Conservation (phyloP, 2,329 filamentous ascomycete genomes). For the Colletotrichum lini region DNA sequence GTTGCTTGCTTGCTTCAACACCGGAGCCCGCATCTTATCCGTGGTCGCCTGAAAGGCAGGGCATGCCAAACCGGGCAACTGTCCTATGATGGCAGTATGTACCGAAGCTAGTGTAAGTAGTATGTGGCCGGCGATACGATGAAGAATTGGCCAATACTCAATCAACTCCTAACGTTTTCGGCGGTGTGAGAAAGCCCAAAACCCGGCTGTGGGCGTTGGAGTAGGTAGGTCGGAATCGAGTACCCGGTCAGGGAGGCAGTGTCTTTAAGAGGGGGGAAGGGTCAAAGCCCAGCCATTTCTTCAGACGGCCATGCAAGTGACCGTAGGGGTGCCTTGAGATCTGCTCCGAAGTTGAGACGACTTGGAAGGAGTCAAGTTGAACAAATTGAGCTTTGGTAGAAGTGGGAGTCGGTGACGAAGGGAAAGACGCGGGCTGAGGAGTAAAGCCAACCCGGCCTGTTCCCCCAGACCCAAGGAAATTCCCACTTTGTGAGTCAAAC, state of each 20-base stretch:
- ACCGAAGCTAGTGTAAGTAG: neutral
- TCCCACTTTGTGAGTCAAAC: slow-evolving; percentile 39
- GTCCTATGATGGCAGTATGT: neutral
- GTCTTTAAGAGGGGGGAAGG: slow-evolving; percentile 24
- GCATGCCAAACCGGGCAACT: neutral
- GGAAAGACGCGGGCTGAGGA: slow-evolving; percentile 6
- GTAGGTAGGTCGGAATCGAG: neutral
- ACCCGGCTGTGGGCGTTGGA: neutral
- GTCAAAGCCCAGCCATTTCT: slow-evolving; percentile 39
- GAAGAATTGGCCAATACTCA: neutral
- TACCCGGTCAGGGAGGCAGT: slow-evolving; percentile 15
- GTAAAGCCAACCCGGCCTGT: slow-evolving; percentile 22
- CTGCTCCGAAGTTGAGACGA: neutral
- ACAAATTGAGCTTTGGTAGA: slow-evolving; percentile 3
- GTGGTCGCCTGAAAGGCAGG: neutral
- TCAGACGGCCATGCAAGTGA: slow-evolving; percentile 33
- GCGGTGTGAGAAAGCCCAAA: slow-evolving; percentile 5
- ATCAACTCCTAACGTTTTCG: neutral
- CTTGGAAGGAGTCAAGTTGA: neutral
- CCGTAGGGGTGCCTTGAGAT: neutral
- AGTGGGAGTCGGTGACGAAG: slow-evolving; percentile 20
- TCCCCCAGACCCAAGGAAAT: slow-evolving; percentile 12
- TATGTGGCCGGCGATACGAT: neutral
- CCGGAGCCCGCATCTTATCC: slow-evolving; percentile 31
- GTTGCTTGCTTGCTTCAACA: slow-evolving; percentile 33